A percentile compares a stretch with the other conserved stretches of the same genome.
phyloP scores from a whole-genome alignment of 1,139 yeast species.

The Blastobotrys indianensis region DNA sequence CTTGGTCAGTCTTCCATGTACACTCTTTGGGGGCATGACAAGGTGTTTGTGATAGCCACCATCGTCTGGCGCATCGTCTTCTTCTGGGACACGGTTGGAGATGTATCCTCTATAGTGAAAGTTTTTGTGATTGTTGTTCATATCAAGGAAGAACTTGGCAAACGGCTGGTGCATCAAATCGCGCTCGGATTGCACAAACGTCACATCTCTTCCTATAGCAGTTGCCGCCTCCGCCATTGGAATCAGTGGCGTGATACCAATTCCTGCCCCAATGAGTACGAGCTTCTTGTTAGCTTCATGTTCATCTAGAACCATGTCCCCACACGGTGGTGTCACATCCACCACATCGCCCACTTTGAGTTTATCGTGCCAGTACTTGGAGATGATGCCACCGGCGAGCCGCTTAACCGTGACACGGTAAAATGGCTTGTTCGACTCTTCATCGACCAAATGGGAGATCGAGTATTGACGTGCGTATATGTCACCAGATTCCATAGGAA shows the following conservation, averaged over 20 bases:
- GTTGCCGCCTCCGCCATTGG: constrained; percentile 43
- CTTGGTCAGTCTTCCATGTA: constrained; percentile 16
- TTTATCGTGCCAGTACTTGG: constrained; percentile 46
- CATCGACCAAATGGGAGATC: constrained; percentile 35
- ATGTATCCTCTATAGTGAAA: constrained; percentile 20
- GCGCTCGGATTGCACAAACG: constrained; percentile 25
- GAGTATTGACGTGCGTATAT: constrained; percentile 47
- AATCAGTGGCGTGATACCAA: constrained; percentile 61
- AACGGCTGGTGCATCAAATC: constrained; percentile 21
- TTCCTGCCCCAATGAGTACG: constrained; percentile 54
- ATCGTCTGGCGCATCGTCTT: constrained; percentile 8
- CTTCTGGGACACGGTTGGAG: constrained; percentile 12
- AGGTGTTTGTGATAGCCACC: constrained; percentile 7
- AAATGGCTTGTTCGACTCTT: constrained; percentile 25
- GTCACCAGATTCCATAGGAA: constrained; percentile 34
- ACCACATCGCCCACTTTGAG: constrained; percentile 47
- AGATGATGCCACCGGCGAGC: constrained; percentile 47
- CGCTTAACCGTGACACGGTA: constrained; percentile 51
- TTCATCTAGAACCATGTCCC: constrained; percentile 43
- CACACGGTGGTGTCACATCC: constrained; percentile 55
- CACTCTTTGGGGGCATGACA: constrained; percentile 10
- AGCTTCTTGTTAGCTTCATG: constrained; percentile 33
- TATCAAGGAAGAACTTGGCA: constrained; percentile 15
- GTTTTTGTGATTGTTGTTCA: constrained; percentile 13
- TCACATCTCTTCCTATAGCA: constrained; percentile 17